Conservation (phyloP, 306 rosid genomes). For the Corylus heterophylla region DNA sequence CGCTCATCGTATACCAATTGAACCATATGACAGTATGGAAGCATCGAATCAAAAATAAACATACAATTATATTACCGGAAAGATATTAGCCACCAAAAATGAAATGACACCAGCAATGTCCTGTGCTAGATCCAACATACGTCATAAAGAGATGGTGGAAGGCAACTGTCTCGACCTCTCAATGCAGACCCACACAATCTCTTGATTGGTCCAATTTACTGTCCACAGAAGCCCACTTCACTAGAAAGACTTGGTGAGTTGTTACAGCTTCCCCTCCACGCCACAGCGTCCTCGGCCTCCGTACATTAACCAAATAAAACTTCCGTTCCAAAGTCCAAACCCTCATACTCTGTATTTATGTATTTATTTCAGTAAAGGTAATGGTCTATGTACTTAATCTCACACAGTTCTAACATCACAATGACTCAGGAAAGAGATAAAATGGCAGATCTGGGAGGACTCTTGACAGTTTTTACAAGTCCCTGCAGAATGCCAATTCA, state of each 20-base stretch:
- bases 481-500: no score
- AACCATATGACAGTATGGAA: not conserved
- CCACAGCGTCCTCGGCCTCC: not conserved
- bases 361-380: not conserved
- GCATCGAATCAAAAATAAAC: not conserved
- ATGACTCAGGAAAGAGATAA: not conserved
- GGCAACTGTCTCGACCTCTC: not conserved
- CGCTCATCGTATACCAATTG: not conserved
- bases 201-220: not conserved
- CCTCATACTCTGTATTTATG: not conserved
- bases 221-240: not conserved
- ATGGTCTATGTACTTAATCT: not conserved
- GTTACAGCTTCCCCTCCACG: not conserved
- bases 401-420: not conserved
- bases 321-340: not conserved
- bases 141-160: not conserved
- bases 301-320: not conserved
- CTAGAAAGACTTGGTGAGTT: not conserved
- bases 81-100: not conserved
- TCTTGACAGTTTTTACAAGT: not conserved
- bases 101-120: not conserved
- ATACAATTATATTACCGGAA: not conserved
- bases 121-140: not conserved
- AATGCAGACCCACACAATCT: not conserved
- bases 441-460: not conserved